Conservation (phyloP, 2,329 filamentous ascomycete genomes). For the Aspergillus tubingensis region DNA sequence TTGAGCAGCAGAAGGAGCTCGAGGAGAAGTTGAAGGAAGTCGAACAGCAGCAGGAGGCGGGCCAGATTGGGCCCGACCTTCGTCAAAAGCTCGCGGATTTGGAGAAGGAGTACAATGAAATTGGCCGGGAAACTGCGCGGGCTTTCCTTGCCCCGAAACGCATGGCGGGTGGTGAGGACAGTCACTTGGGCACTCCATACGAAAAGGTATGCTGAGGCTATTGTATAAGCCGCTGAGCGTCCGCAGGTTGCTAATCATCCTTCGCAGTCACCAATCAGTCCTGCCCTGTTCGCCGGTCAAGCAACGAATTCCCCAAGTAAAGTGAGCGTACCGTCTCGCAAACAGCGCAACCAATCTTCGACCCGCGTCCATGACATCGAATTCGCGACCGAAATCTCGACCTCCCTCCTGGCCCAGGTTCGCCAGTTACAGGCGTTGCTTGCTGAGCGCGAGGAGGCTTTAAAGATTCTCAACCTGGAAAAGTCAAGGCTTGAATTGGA, state of each 20-base stretch:
- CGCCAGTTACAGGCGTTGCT: conserved; percentile 84
- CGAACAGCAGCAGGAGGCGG: conserved; percentile 72
- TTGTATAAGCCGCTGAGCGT: conserved; percentile 1
- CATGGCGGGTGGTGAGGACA: conserved; percentile 69
- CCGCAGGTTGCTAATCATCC: conserved; percentile 4
- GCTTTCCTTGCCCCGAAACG: conserved; percentile 83
- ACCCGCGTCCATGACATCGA: conserved; percentile 94
- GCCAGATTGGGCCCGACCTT: conserved; percentile 79
- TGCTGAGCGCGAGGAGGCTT: conserved; percentile 81
- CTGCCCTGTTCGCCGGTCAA: conserved; percentile 79
- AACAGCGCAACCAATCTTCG: conserved; percentile 84
- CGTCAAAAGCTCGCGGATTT: conserved; percentile 80
- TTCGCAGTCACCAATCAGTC: conserved; percentile 66
- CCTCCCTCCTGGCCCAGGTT: conserved; percentile 89
- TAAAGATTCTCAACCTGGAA: conserved; percentile 73
- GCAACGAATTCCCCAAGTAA: conserved; percentile 87
- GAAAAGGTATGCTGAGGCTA: conserved; percentile 46
- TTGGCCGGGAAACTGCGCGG: conserved; percentile 84
- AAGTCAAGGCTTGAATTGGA: conserved; percentile 81
- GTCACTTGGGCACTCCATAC: conserved; percentile 46
- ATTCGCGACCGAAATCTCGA: conserved; percentile 97
- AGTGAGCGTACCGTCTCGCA: conserved; percentile 80
- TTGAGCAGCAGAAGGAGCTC: conserved; percentile 83
- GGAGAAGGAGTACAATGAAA: conserved; percentile 92
- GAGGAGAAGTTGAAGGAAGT: conserved; percentile 81